Conservation (phyloP, 441 rosid species). For the Eugenia klotzschiana region DNA sequence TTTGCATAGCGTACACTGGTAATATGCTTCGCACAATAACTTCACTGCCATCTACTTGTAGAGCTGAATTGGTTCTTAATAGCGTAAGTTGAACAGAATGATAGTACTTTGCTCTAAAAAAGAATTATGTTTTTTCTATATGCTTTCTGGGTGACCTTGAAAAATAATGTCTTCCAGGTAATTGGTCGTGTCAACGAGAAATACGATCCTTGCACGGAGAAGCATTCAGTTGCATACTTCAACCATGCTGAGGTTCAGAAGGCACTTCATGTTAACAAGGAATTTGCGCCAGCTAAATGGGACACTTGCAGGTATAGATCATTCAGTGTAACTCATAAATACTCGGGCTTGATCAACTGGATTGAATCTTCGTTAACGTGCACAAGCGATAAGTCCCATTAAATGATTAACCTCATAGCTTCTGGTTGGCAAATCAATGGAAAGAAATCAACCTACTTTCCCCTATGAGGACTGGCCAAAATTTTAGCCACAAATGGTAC, state of each 20-base stretch:
- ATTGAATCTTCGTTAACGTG: not conserved
- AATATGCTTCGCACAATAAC: not conserved
- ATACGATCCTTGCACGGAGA: constrained; percentile 94
- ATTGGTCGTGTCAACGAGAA: constrained; percentile 48
- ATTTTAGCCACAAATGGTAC: not conserved
- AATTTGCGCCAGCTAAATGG: constrained; percentile 63
- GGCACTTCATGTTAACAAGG: constrained; percentile 64
- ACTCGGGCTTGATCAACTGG: not conserved
- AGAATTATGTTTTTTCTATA: not conserved
- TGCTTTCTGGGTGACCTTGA: not conserved
- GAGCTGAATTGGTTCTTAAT: not conserved
- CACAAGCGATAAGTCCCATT: not conserved
- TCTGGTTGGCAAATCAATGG: not conserved
- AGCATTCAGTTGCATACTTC: constrained; percentile 60
- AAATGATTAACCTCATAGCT: not conserved
- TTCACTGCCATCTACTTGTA: not conserved
- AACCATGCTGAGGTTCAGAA: constrained; percentile 70
- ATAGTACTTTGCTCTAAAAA: not conserved
- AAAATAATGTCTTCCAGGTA: constrained; percentile 19
- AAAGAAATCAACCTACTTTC: not conserved
- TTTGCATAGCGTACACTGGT: not conserved
- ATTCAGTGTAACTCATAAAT: not conserved
- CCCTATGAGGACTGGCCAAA: not conserved
- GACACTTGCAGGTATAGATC: constrained; percentile 68
- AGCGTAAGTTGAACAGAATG: not conserved